Percentiles rank a stretch among this genome's conserved stretches.
phyloP scores from a whole-genome alignment of 2,329 filamentous ascomycete species.

The Graphium sp. region DNA sequence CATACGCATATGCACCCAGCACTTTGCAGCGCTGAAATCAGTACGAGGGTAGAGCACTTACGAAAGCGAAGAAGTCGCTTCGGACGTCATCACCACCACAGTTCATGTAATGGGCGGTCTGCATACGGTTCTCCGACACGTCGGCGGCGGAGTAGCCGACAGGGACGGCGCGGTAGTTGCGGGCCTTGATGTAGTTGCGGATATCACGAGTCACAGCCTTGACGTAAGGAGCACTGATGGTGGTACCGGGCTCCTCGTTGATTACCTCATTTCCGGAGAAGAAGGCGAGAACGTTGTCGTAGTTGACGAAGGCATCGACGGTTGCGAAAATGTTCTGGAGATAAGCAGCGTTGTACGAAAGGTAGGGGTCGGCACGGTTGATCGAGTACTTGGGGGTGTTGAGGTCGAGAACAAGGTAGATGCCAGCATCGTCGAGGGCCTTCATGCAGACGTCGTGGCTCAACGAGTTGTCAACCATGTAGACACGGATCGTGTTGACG shows the following conservation, averaged over 20 bases:
- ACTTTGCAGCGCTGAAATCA: too few relatives aligned
- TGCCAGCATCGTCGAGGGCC: conserved; percentile 62
- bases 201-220: conserved; percentile 69
- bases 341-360: conserved; percentile 77
- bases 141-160: conserved; percentile 68
- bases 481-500: conserved; percentile 83
- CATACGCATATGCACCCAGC: too few relatives aligned
- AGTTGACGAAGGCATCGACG: conserved; percentile 67
- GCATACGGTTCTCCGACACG: conserved; percentile 67
- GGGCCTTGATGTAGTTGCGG: conserved; percentile 48
- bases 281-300: conserved; percentile 76
- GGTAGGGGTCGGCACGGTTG: conserved; percentile 50
- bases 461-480: conserved; percentile 75
- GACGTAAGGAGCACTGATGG: conserved; percentile 52
- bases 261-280: conserved; percentile 73
- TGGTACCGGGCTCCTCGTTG: conserved; percentile 47
- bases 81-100: conserved; percentile 72
- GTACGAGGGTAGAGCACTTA: conserved; percentile 3
- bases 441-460: conserved; percentile 79
- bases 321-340: conserved; percentile 76
- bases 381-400: conserved; percentile 82
- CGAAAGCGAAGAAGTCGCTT: conserved; percentile 73
- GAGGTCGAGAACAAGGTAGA: conserved; percentile 84
- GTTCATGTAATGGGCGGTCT: conserved; percentile 88
- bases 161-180: conserved; percentile 47